A percentile compares a stretch with the other conserved stretches of the same genome.
These are phyloP conservation scores for Cryptococcus amylolentus DNA, from an alignment of 1,284 basidiomycete species.

Conservation along the genomic window DNA sequence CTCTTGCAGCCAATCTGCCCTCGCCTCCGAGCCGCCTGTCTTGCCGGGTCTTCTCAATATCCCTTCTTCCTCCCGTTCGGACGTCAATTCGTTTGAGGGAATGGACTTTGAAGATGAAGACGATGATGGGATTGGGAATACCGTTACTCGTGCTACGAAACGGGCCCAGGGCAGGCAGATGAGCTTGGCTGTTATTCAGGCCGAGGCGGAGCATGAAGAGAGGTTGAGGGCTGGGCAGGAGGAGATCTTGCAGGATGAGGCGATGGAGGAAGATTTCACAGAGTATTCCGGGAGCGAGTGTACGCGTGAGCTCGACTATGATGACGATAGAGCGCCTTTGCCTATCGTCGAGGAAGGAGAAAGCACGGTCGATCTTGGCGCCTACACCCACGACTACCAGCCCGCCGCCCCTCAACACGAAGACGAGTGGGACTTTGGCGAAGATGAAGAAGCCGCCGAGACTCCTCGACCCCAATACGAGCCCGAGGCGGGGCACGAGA, in stretches of 20 bases:
- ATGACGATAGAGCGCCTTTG: neutral
- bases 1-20: neutral
- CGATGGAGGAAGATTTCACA: neutral
- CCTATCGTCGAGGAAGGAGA: neutral
- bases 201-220: slow-evolving; percentile 16
- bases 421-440: no score
- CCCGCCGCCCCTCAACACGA: no score
- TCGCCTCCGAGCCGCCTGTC: neutral
- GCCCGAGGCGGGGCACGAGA: slow-evolving; percentile 19
- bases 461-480: neutral
- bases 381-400: no score
- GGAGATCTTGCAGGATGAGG: slow-evolving; percentile 3
- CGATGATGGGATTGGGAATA: slow-evolving; percentile 12
- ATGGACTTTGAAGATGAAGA: slow-evolving; percentile 15
- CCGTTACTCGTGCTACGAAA: slow-evolving; percentile 27
- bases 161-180: slow-evolving; percentile 37
- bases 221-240: slow-evolving; percentile 18
- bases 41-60: neutral
- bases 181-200: slow-evolving; percentile 36
- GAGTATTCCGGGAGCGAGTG: neutral
- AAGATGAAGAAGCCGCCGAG: neutral
- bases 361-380: neutral
- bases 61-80: slow-evolving; percentile 10
- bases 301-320: neutral
- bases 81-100: slow-evolving; percentile 14